phyloP scores from a whole-genome alignment of 2,329 filamentous ascomycete genomes.

The Scedosporium boydii region DNA sequence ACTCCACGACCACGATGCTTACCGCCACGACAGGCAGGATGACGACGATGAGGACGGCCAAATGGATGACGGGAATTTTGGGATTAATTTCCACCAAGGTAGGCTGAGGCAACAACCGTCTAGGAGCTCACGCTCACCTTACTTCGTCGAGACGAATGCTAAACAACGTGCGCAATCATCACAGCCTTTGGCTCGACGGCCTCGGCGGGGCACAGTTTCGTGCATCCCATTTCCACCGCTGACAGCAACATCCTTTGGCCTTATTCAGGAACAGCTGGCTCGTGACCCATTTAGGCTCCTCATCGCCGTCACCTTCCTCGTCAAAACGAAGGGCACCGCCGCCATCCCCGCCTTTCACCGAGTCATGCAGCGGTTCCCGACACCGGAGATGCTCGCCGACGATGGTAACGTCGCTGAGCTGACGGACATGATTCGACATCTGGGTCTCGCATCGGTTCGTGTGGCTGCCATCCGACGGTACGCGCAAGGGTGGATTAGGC shows the following conservation, averaged over 20 bases:
- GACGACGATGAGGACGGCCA: slow-evolving; percentile 4
- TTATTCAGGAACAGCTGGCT: slow-evolving; percentile 75
- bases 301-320: slow-evolving; percentile 75
- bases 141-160: slow-evolving; percentile 17
- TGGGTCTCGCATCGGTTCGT: slow-evolving; percentile 63
- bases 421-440: slow-evolving; percentile 51
- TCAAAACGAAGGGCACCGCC: slow-evolving; percentile 63
- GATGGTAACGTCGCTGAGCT: slow-evolving; percentile 42
- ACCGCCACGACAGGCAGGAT: slow-evolving; percentile 2
- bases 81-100: slow-evolving; percentile 3
- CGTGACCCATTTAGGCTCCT: slow-evolving; percentile 70
- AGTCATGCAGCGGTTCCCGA: slow-evolving; percentile 60
- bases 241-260: slow-evolving; percentile 54
- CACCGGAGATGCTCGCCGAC: slow-evolving; percentile 49
- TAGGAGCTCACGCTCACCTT: slow-evolving; percentile 19
- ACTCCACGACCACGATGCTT: slow-evolving; percentile 2
- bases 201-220: slow-evolving; percentile 37
- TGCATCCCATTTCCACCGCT: slow-evolving; percentile 60
- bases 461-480: slow-evolving; percentile 60
- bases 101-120: not conserved
- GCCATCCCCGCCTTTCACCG: slow-evolving; percentile 68
- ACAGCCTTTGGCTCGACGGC: slow-evolving; percentile 18
- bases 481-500: slow-evolving; percentile 56
- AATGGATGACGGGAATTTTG: slow-evolving; percentile 1
- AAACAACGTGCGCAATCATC: slow-evolving; percentile 7